Conservation (phyloP, 108 stramenopile genomes). For the Cyclotella cryptica region DNA sequence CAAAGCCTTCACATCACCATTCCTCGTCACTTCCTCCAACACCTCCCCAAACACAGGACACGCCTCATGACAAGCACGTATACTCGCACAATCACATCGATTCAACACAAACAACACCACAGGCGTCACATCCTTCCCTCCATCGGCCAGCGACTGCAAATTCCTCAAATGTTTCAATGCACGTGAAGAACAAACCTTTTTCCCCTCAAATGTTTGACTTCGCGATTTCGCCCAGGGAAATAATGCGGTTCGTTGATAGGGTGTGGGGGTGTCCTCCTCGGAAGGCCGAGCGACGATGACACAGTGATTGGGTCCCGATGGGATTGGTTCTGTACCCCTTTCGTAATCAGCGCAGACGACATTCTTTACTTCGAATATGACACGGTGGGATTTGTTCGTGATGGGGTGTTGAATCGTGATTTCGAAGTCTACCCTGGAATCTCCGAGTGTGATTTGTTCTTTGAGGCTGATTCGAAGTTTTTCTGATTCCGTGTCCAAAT, state of each 20-base stretch:
- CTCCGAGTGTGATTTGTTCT: slow-evolving; percentile 47
- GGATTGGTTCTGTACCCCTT: slow-evolving; percentile 32
- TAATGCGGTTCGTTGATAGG: slow-evolving; percentile 36
- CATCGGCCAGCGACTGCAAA: slow-evolving; percentile 24
- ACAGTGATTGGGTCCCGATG: slow-evolving; percentile 42
- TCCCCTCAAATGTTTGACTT: slow-evolving; percentile 49
- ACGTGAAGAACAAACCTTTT: slow-evolving; percentile 42
- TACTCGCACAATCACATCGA: slow-evolving; percentile 47
- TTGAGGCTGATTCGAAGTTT: slow-evolving; percentile 20
- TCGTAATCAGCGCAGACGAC: slow-evolving; percentile 53
- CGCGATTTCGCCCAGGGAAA: slow-evolving; percentile 46
- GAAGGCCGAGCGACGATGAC: slow-evolving; percentile 40
- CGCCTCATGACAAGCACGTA: slow-evolving; percentile 51
- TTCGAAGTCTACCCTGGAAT: slow-evolving; percentile 50
- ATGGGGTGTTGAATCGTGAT: slow-evolving; percentile 20
- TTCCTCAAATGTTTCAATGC: slow-evolving; percentile 57
- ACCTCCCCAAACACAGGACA: slow-evolving; percentile 51
- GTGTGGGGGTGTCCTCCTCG: not conserved
- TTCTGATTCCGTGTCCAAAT: not conserved
- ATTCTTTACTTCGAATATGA: slow-evolving; percentile 57
- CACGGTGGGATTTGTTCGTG: slow-evolving; percentile 8
- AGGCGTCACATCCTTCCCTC: slow-evolving; percentile 27
- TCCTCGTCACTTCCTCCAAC: slow-evolving; percentile 30
- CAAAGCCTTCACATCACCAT: slow-evolving; percentile 42
- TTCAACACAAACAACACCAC: slow-evolving; percentile 52